Evolutionary conservation across 768 basidiomycete genomes (phyloP).

Genomic region (Xanthoconium stramineum): DNA sequence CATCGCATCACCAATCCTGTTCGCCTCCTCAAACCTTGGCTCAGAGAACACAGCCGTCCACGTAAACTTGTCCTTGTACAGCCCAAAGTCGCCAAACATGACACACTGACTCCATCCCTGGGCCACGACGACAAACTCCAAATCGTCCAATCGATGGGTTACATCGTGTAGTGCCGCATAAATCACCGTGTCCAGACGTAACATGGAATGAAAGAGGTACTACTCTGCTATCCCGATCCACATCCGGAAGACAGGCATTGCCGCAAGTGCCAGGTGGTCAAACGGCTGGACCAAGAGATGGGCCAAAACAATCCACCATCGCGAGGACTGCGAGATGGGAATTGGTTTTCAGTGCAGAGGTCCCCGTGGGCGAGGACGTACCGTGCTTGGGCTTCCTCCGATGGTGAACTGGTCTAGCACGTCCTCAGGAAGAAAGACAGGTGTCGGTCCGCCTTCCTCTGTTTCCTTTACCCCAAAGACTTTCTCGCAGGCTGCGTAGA

Average conservation of each 20-base stretch:
- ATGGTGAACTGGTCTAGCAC: conserved; percentile 89
- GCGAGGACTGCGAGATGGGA: conserved; percentile 92
- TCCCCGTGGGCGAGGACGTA: conserved; percentile 7
- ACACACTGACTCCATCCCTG: conserved; percentile 97
- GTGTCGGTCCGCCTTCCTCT: conserved; percentile 34
- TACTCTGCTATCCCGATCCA: conserved; percentile 98
- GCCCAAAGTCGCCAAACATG: conserved; percentile 85
- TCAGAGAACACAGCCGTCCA: conserved; percentile 83
- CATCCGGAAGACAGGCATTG: conserved; percentile 92
- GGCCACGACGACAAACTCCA: conserved; percentile 92
- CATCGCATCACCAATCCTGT: conserved; percentile 81
- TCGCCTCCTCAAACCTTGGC: conserved; percentile 82
- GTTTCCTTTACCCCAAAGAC: conserved; percentile 63
- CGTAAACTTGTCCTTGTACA: conserved; percentile 78
- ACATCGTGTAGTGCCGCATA: conserved; percentile 72
- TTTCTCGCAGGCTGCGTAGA: conserved; percentile 66
- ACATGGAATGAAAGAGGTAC: conserved; percentile 77
- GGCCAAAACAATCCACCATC: conserved; percentile 98
- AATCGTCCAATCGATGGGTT: conserved; percentile 82
- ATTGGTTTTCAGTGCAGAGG: conserved; percentile 47
- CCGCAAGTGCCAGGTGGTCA: conserved; percentile 87
- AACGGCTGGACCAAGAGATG: conserved; percentile 83
- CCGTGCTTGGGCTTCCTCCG: conserved; percentile 37
- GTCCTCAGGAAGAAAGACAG: conserved; percentile 77
- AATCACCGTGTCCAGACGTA: conserved; percentile 65